Percentiles rank a stretch among this genome's conserved stretches.
Evolutionary conservation across 805 yeast species (phyloP).

Genomic region (Wickerhamiella qilinensis): DNA sequence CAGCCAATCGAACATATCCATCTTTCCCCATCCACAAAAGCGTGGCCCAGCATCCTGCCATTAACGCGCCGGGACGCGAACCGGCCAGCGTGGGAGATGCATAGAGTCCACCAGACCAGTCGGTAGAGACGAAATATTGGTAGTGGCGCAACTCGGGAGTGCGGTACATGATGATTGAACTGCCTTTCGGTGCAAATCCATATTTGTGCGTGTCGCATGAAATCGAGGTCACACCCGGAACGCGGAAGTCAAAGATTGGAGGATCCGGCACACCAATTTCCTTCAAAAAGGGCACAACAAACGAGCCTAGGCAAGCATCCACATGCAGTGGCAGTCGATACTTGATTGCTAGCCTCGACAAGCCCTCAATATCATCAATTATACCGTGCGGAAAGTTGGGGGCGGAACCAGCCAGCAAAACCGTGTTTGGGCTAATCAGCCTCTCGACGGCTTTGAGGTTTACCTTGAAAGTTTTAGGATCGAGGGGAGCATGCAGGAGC

Average conservation of each 20-base stretch:
- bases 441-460: conserved; percentile 44
- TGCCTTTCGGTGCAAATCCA: conserved; percentile 97
- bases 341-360: conserved; percentile 47
- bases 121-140: conserved; percentile 70
- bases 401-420: conserved; percentile 78
- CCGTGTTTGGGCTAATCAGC: conserved; percentile 63
- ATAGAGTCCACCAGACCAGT: conserved; percentile 90
- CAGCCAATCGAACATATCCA: conserved; percentile 61
- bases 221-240: conserved; percentile 85
- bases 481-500: conserved; percentile 64
- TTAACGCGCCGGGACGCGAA: conserved; percentile 89
- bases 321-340: conserved; percentile 80
- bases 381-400: conserved; percentile 97
- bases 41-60: conserved; percentile 98
- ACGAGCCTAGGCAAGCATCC: conserved; percentile 91
- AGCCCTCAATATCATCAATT: conserved; percentile 67
- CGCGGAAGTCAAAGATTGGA: conserved; percentile 66
- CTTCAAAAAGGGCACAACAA: conserved; percentile 65
- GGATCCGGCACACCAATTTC: conserved; percentile 39
- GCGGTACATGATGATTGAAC: conserved; percentile 84
- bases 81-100: conserved; percentile 97
- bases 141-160: conserved; percentile 45
- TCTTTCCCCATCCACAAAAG: conserved; percentile 62
- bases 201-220: conserved; percentile 99
- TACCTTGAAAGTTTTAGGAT: conserved; percentile 49